phyloP scores from a whole-genome alignment of 805 yeast species.

The Phaffomyces antillensis region DNA sequence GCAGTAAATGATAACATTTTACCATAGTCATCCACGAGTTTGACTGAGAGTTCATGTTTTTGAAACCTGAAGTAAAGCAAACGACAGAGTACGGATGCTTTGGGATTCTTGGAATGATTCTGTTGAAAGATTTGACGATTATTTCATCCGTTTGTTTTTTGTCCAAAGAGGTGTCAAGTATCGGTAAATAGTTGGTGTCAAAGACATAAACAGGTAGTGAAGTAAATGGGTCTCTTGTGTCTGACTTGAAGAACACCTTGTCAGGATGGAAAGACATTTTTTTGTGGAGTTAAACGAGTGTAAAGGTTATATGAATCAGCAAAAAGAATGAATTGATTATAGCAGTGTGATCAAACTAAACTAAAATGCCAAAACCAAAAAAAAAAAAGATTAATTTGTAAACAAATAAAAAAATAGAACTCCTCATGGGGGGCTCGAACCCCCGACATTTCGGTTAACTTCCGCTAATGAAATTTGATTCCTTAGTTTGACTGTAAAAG shows the following conservation, averaged over 20 bases:
- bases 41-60: conserved; percentile 31
- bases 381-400: background rate
- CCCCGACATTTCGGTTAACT: conserved; percentile 16
- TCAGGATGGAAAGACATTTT: conserved; percentile 22
- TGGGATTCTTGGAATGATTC: conserved; percentile 54
- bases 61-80: conserved; percentile 79
- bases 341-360: background rate
- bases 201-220: conserved; percentile 70
- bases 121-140: conserved; percentile 48
- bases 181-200: conserved; percentile 76
- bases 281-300: background rate
- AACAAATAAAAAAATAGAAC: background rate
- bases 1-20: conserved; percentile 49
- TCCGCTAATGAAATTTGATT: background rate
- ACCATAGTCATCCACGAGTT: conserved; percentile 66
- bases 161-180: conserved; percentile 33
- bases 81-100: conserved; percentile 55
- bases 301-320: background rate
- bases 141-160: conserved; percentile 30
- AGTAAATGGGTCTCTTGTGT: conserved; percentile 58
- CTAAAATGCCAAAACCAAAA: background rate
- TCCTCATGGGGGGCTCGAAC: conserved; percentile 19
- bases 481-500: conserved; percentile 13
- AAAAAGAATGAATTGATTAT: background rate
- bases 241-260: conserved; percentile 50